Percentiles rank a stretch among this genome's conserved stretches.
phyloP scores from a whole-genome alignment of 345 rosid species.

The Atalantia buxifolia region DNA sequence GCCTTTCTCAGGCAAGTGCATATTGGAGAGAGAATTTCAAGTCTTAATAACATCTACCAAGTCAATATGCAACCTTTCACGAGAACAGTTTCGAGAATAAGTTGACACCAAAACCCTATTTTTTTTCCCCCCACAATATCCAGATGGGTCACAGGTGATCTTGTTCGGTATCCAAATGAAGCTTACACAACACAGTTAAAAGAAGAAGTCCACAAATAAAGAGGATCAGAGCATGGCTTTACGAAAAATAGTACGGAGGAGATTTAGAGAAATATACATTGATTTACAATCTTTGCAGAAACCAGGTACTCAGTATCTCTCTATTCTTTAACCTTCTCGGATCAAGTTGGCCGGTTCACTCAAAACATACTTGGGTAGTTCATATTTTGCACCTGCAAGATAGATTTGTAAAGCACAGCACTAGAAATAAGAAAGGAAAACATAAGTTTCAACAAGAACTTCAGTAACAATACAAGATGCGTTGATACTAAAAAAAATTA shows the following conservation, averaged over 20 bases:
- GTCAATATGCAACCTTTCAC: neutral
- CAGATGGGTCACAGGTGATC: neutral
- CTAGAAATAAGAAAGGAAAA: neutral
- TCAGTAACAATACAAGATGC: neutral
- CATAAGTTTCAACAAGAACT: neutral
- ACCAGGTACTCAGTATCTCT: neutral
- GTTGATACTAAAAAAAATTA: neutral
- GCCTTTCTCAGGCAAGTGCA: neutral
- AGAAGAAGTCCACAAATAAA: neutral
- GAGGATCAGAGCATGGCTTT: neutral
- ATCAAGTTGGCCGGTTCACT: constrained; percentile 91
- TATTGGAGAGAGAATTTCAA: neutral
- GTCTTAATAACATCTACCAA: neutral
- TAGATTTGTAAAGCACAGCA: neutral
- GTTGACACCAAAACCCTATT: neutral
- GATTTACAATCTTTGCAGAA: constrained; percentile 20
- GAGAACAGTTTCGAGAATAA: neutral
- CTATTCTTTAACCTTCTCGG: constrained; percentile 38
- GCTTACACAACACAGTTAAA: neutral
- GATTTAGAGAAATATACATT: constrained; percentile 22
- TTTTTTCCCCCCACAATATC: neutral
- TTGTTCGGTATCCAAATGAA: neutral
- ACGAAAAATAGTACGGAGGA: neutral
- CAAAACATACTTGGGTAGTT: constrained; percentile 86
- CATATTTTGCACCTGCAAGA: constrained; percentile 86